Percentiles rank a stretch among this genome's conserved stretches.
Evolutionary conservation across 1,284 basidiomycete species (phyloP).

Genomic region (Ceratobasidium sp.): DNA sequence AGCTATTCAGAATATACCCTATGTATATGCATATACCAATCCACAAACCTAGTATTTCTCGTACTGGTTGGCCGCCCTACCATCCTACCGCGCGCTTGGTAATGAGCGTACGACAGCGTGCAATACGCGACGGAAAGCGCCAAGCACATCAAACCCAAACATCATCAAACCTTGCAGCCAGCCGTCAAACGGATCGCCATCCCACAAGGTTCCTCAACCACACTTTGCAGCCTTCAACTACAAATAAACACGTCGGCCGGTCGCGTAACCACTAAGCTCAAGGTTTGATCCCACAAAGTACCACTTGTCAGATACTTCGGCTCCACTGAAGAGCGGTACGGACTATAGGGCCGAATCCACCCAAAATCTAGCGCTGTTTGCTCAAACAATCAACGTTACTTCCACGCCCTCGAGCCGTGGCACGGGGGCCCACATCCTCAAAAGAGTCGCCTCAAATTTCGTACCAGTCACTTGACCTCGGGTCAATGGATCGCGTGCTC

Average conservation of each 20-base stretch:
- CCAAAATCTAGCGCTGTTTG: not conserved
- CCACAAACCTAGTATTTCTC: too few relatives aligned
- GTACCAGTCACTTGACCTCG: not conserved
- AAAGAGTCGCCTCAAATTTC: slow-evolving; percentile 3
- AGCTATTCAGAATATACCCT: too few relatives aligned
- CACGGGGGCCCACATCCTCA: not conserved
- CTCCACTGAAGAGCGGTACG: not conserved
- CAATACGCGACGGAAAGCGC: too few relatives aligned
- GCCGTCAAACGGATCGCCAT: not conserved
- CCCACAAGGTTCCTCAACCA: not conserved
- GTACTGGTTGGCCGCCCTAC: too few relatives aligned
- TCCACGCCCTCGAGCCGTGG: not conserved
- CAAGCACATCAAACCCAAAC: too few relatives aligned
- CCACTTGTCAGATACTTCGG: not conserved
- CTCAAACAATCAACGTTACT: not conserved
- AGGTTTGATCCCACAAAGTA: not conserved
- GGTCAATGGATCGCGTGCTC: not conserved
- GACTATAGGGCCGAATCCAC: not conserved
- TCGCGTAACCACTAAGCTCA: not conserved
- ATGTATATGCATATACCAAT: too few relatives aligned
- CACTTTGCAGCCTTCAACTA: not conserved
- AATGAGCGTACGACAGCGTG: too few relatives aligned
- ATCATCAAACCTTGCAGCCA: not conserved
- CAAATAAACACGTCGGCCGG: slow-evolving; percentile 4
- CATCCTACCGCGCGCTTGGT: too few relatives aligned